Evolutionary conservation across 495 filamentous ascomycete genomes (phyloP), one percentile per base, ranked within the genome.

Genomic region (Venustampulla echinocandica): DNA sequence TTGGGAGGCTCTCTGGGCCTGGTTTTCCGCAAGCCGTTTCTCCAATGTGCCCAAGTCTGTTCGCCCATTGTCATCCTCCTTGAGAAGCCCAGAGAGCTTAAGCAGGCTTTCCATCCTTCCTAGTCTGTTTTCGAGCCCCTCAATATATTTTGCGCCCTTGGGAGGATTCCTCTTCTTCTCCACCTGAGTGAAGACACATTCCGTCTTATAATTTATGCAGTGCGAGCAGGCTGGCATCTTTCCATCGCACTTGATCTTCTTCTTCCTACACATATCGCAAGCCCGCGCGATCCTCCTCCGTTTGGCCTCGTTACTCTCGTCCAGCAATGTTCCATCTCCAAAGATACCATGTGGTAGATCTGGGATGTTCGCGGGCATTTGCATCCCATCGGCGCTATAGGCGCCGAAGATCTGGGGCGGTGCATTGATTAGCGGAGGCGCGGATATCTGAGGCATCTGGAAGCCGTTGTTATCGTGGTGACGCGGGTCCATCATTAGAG

Each of bases 181-280:
- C 18, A 96, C 89, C 57, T 94, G 87, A 4, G 92, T 97, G 59
- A 95, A 98, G 44, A 97, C 77, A 59, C 92, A 98, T 56, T 96
- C 90, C 7, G 88, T 95, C 72, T 95, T 96, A 72, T 97, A 96
- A 64, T 98, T 97, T 60, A 82, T 82, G 62, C 92, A 98, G 65
- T 98, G 93, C 13, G 87, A 88, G 65, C 92, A 98, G 47, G 87
- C 79, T 30, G 93, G 92, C 63, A 92, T 80, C 66, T 93, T 95
- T 42, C 92, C 92, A 61, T 98, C 93, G 65, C 92, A 98, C 67
- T 97, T 97, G 61, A 98, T 97, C 76, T 98, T 98, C 73, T 97
- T 98, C 69, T 95, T 96, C 52, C 92, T 79, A 61, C 92, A 98
- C 90, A 96, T 95, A 61, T 98, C 92, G 71, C 92, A 98, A 41